Evolutionary conservation across 1,284 basidiomycete species (phyloP), one percentile per base, ranked within the genome.

Genomic region (Agroathelia rolfsii): DNA sequence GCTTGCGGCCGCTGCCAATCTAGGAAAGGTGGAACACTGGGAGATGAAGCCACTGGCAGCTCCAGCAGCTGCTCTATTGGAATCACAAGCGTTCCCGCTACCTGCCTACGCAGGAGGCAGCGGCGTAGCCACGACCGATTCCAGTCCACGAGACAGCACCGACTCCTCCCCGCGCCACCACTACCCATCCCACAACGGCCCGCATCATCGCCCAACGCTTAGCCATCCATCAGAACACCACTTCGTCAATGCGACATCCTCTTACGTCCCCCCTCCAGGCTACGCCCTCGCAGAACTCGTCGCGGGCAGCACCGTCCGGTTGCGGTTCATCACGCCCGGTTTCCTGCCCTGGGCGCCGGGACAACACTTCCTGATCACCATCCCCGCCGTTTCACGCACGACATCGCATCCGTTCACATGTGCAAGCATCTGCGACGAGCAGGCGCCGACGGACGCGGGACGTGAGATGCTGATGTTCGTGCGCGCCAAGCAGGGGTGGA

Each of bases 381-480:
- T 89, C 5, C 87, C 87, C 1, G 66, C 66, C 13, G 62, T 92
- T 8, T 76, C 77, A 5, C 64, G 61, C 27, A 64, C 79, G 50
- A 72, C 78, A 30, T 72, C 75, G 3, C 87, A 92, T 49, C 88
- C 87, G 1, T 92, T 89, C 56, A 89, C 88, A 1, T 76, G 78
- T 39, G 76, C 75, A 12, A 76, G 75, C 24, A 66, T 78, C 18
- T 76, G 74, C 48, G 74, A 83, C 40, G 59, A 66, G 37, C 61
- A 66, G 36, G 62, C 62, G 5, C 44, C 50, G 1, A 51, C 52
- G 10, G 55, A 59, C 24, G 55, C 56, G 23, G 69, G 69, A 22
- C 66, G 72, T 24, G 72, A 76, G 38, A 65, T 90, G 39, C 63
- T 84, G 3, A 65, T 92, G 27, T 65, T 90, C 34, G 64, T 92